Base-by-base conservation (phyloP, 495 filamentous ascomycete species). In the Penicillium nucicola region DNA sequence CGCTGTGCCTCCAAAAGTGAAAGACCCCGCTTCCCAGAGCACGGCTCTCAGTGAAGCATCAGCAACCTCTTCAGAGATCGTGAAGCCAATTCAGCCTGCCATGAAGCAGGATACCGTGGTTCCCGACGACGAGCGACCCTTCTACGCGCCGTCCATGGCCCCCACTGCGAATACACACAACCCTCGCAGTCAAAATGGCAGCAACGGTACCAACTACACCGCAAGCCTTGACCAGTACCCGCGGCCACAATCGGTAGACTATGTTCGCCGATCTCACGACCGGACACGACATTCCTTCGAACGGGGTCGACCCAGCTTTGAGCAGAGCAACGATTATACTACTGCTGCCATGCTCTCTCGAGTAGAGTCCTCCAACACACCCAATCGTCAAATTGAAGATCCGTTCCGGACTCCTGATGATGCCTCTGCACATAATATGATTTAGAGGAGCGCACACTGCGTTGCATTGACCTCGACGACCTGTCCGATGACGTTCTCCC, bases 171-270 rank as follows among this genome's bases (percentile, higher is more conserved):
- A 85, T 46, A 89, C 90, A 15, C 85, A 90, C 60, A 90, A 92
- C 57, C 80, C 85, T 46, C 87, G 85, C 48, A 92, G 88, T 59
- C 88, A 93, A 56, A 96, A 90, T 57, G 90, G 90, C 47, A 96
- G 90, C 69, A 90, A 96, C 68, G 91, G 91, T 23, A 96, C 92
- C 12, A 92, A 91, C 48, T 95, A 93, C 62, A 95, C 90, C 11
- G 79, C 83, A 34, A 83, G 80, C 55, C 67, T 77, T 46, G 83
- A 69, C 55, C 71, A 77, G 54, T 52, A 66, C 46, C 60, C 65
- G 7, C 65, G 62, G 22, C 62, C 64, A 11, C 77, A 81, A 55
- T 78, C 84, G 38, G 74, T 91, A 61, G 77, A 88, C 68, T 78
- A 87, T 68, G 79, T 85, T 30, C 71, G 90, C 42, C 86, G 86